Evolutionary conservation across 495 filamentous ascomycete species (phyloP).

Genomic region (Lepraria neglecta): DNA sequence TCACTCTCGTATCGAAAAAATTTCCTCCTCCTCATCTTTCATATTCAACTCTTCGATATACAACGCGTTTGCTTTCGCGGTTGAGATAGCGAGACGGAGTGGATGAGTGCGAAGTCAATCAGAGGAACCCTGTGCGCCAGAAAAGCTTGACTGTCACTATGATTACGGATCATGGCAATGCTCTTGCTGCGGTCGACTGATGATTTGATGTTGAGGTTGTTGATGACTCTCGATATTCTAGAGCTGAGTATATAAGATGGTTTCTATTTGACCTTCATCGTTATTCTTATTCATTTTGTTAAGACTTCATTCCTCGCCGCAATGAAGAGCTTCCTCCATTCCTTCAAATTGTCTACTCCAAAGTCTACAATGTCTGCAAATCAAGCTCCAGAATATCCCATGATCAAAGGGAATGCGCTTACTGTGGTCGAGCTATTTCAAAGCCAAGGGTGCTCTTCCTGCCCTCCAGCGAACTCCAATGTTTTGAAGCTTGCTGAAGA

Average conservation of each 20-base stretch:
- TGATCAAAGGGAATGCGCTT: neutral
- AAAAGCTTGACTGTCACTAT: neutral
- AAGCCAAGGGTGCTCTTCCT: constrained; percentile 16
- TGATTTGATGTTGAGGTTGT: neutral
- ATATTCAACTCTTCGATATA: neutral
- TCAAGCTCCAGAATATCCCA: neutral
- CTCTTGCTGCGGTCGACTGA: neutral
- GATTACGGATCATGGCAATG: constrained; percentile 10
- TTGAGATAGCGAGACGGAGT: neutral
- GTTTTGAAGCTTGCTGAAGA: constrained; percentile 10
- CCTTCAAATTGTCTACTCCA: neutral
- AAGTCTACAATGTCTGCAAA: constrained; percentile 5
- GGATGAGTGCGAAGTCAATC: no score
- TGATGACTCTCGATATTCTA: neutral
- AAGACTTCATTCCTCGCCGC: no score
- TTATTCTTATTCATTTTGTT: neutral
- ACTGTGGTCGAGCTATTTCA: constrained; percentile 12
- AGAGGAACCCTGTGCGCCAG: no score
- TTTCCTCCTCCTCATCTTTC: neutral
- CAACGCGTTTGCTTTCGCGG: no score
- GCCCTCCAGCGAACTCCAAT: neutral
- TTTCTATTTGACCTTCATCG: neutral
- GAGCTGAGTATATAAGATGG: neutral
- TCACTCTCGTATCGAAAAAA: neutral
- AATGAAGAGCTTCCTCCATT: constrained; percentile 1